phyloP scores from a whole-genome alignment of 73 alveolate genomes.

The Tetrahymena thermophila region DNA sequence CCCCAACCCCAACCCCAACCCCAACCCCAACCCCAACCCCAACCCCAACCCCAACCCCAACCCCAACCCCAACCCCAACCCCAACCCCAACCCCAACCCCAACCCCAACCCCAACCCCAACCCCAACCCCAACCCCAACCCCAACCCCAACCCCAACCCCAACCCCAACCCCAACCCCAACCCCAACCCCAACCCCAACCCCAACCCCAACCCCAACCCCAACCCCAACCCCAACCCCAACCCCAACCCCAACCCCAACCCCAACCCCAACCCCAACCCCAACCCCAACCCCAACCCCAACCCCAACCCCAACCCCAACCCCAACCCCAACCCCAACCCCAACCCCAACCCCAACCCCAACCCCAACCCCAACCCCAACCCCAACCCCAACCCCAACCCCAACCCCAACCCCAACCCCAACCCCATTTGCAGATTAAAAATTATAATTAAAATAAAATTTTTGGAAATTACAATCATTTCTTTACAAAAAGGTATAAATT shows the following conservation, averaged over 20 bases:
- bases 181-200: not conserved
- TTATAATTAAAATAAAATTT: not conserved
- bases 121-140: no score
- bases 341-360: not conserved
- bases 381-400: not conserved
- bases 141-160: no score
- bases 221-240: not conserved
- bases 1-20: no score
- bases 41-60: no score
- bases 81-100: no score
- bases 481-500: not conserved
- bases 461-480: not conserved
- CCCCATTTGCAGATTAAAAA: no score
- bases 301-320: no score
- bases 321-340: not conserved
- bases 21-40: no score
- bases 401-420: not conserved
- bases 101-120: no score
- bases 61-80: no score
- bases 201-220: not conserved
- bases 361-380: not conserved
- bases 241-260: not conserved
- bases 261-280: not conserved
- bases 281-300: no score
- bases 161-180: no score